A percentile compares a stretch with the other conserved stretches of the same genome.
Conservation (phyloP, 106 monocot species). For the Triglochin maritima region DNA sequence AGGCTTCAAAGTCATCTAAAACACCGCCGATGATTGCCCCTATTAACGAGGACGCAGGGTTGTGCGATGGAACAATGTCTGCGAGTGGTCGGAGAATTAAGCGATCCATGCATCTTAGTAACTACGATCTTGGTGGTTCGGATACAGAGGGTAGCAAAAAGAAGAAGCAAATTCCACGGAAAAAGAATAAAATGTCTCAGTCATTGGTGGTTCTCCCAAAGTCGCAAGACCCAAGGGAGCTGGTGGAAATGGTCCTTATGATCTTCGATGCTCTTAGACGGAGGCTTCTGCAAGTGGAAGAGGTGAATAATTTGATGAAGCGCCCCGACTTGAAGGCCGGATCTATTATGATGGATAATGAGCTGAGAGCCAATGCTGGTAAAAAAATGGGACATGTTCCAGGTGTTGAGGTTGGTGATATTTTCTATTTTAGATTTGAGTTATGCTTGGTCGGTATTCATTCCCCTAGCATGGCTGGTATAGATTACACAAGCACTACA, state of each 20-base stretch:
- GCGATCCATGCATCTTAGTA: background rate
- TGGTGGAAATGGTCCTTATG: constrained; percentile 49
- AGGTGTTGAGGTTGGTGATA: constrained; percentile 69
- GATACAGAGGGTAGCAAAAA: constrained; percentile 8
- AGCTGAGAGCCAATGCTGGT: constrained; percentile 36
- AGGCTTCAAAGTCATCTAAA: no score
- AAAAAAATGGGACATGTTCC: constrained; percentile 60
- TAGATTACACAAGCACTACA: constrained; percentile 48
- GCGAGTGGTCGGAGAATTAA: constrained; percentile 17
- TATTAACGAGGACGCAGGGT: constrained; percentile 16
- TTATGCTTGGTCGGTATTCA: constrained; percentile 67
- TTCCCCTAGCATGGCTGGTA: constrained; percentile 59
- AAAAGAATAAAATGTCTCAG: background rate
- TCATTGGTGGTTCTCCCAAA: constrained; percentile 25
- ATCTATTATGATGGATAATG: constrained; percentile 38
- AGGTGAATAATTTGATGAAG: constrained; percentile 20
- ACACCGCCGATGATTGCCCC: constrained; percentile 6
- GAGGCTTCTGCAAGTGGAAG: constrained; percentile 55
- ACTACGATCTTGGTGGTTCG: constrained; percentile 17
- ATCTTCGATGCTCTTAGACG: constrained; percentile 71
- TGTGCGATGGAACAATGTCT: constrained; percentile 18
- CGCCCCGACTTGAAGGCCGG: constrained; percentile 54
- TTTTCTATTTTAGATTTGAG: constrained; percentile 79
- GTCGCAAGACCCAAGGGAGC: constrained; percentile 30
- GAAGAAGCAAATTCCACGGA: background rate